Percentiles rank a stretch among this genome's conserved stretches.
Evolutionary conservation across 2,329 filamentous ascomycete genomes (phyloP).

Genomic region (Apiospora phragmitis): DNA sequence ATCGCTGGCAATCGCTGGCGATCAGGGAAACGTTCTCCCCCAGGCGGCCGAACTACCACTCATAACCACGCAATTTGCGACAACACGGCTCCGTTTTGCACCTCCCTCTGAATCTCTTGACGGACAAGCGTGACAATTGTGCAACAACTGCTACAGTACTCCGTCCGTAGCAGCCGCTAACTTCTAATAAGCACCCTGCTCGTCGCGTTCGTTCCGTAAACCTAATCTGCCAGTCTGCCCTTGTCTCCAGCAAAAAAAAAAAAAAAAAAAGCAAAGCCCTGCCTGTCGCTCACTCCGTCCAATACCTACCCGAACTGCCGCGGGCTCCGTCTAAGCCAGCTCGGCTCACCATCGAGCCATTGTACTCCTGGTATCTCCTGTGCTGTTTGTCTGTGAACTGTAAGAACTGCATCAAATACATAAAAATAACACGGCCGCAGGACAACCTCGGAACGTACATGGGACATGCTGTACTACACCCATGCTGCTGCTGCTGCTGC

Average conservation of each 20-base stretch:
- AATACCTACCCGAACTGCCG: background rate
- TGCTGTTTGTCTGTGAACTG: background rate
- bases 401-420: conserved; percentile 4
- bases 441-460: background rate
- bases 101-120: background rate
- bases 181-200: background rate
- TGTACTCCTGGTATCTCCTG: background rate
- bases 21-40: background rate
- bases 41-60: background rate
- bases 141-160: no score
- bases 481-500: no score
- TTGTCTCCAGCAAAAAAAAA: background rate
- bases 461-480: background rate
- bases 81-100: background rate
- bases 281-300: background rate
- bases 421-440: background rate
- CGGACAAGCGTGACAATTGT: background rate
- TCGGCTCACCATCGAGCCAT: conserved; percentile 1
- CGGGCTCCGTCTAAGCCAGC: background rate
- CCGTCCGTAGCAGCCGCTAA: background rate
- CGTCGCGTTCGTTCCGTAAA: background rate
- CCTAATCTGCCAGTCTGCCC: background rate
- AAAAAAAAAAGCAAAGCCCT: background rate
- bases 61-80: background rate
- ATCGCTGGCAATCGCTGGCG: background rate